Evolutionary conservation across 805 yeast genomes (phyloP).

Genomic region (Torulaspora indica): DNA sequence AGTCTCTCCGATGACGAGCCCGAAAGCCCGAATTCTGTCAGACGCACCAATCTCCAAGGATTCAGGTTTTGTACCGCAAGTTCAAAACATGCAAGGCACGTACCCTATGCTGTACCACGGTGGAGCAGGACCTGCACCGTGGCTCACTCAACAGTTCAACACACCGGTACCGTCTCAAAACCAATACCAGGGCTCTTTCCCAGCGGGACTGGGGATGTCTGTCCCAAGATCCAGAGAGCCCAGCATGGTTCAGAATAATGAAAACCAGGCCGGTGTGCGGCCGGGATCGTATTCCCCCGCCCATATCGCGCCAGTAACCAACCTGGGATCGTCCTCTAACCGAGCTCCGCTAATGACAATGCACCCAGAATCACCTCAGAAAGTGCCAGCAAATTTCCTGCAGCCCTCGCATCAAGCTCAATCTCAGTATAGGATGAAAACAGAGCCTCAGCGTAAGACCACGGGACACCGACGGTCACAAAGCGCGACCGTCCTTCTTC

Average conservation of each 20-base stretch:
- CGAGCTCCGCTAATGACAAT: conserved; percentile 9
- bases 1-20: conserved; percentile 17
- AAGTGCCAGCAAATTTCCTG: conserved; percentile 2
- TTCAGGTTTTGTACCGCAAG: conserved; percentile 2
- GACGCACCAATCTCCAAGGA: conserved; percentile 16
- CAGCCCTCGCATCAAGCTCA: conserved; percentile 12
- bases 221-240: conserved; percentile 8
- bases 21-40: conserved; percentile 16
- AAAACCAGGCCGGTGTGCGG: conserved; percentile 5
- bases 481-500: conserved; percentile 22
- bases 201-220: conserved; percentile 16
- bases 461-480: conserved; percentile 29
- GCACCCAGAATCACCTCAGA: conserved; percentile 9
- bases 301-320: background rate
- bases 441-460: conserved; percentile 7
- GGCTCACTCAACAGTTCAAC: conserved; percentile 13
- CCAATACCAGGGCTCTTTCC: conserved; percentile 9
- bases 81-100: conserved; percentile 7
- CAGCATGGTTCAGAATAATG: conserved; percentile 3
- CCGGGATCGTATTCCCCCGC: conserved; percentile 6
- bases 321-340: conserved; percentile 1
- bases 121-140: conserved; percentile 9
- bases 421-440: conserved; percentile 8
- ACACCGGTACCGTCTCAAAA: conserved; percentile 7
- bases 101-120: conserved; percentile 5